Conservation (phyloP, 495 filamentous ascomycete genomes). For the Penicillium atrosanguineum region DNA sequence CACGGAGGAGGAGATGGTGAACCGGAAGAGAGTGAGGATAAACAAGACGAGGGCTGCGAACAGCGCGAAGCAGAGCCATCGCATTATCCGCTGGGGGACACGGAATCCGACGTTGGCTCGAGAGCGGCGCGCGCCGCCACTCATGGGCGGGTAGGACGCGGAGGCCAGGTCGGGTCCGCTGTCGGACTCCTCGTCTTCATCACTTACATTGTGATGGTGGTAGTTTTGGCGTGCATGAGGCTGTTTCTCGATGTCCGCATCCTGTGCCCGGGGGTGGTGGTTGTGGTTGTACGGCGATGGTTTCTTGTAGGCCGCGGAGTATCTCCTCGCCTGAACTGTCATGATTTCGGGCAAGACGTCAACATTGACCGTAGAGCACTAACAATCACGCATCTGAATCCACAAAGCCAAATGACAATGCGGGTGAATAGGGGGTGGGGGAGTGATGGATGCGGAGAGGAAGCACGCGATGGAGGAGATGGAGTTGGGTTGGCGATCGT, state of each 20-base stretch:
- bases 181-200: constrained; percentile 25
- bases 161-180: constrained; percentile 25
- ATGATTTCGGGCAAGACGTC: constrained; percentile 26
- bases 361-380: constrained; percentile 14
- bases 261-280: constrained; percentile 9
- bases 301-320: constrained; percentile 32
- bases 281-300: constrained; percentile 21
- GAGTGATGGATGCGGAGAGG: neutral
- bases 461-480: constrained; percentile 15
- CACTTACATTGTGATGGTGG: constrained; percentile 25
- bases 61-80: constrained; percentile 69
- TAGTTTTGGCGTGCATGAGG: constrained; percentile 22
- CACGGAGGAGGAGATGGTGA: constrained; percentile 62
- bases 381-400: constrained; percentile 8
- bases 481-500: constrained; percentile 18
- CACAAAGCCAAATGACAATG: neutral
- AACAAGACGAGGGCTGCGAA: constrained; percentile 68
- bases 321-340: constrained; percentile 38
- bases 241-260: constrained; percentile 40
- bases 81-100: constrained; percentile 59
- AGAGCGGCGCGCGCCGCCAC: constrained; percentile 41
- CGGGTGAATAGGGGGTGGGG: constrained; percentile 5
- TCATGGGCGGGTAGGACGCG: constrained; percentile 55
- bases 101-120: constrained; percentile 46
- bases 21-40: constrained; percentile 65